Conservation (phyloP, 1,284 basidiomycete species). For the Ganoderma multipileum region DNA sequence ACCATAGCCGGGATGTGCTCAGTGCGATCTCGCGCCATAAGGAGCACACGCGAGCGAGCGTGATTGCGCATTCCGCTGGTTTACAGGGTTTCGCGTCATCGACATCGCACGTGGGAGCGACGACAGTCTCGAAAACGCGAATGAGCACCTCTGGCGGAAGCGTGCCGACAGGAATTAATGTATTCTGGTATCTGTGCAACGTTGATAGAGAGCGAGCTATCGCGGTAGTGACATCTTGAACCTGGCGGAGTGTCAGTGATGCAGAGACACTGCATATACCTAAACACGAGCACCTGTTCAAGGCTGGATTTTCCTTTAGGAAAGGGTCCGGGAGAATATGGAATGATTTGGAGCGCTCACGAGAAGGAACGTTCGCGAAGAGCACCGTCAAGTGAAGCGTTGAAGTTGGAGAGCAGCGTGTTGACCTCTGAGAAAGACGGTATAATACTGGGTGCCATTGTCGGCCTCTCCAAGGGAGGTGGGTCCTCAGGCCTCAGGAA, state of each 20-base stretch:
- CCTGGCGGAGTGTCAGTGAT: background rate
- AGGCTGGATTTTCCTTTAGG: background rate
- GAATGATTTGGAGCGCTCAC: background rate
- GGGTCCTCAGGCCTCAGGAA: no score
- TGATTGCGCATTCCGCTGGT: background rate
- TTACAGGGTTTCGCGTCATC: background rate
- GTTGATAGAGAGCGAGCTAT: background rate
- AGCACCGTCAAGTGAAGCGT: background rate
- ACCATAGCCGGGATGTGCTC: background rate
- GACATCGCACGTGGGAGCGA: background rate
- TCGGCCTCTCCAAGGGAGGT: background rate
- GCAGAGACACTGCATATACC: background rate
- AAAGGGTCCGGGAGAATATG: background rate
- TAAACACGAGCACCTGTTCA: background rate
- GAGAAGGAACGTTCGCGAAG: background rate
- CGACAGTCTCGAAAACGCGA: background rate
- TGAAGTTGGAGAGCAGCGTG: background rate
- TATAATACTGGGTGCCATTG: background rate
- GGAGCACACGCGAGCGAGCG: background rate
- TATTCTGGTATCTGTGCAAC: background rate
- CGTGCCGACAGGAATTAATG: background rate
- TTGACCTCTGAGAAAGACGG: background rate
- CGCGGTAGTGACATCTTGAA: background rate
- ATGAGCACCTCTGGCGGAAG: background rate
- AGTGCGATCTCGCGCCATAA: background rate